Base-by-base conservation (phyloP, 2,329 filamentous ascomycete species). In the Pseudocercospora cruenta region DNA sequence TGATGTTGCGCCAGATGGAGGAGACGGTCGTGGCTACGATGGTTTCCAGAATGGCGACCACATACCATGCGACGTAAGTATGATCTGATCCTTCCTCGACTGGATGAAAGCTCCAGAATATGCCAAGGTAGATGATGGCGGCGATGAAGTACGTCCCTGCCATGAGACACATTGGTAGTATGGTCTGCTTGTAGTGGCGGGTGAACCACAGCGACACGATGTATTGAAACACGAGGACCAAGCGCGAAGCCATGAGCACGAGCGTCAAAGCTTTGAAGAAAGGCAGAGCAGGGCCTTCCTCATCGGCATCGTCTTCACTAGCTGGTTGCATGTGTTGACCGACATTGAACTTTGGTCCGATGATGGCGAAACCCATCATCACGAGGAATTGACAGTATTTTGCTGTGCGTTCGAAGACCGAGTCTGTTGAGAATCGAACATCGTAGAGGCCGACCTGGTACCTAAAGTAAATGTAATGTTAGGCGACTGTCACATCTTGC, bases 341-440 rank as follows among this genome's bases (percentile, higher is more conserved):
- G 0, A 81, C 21, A 43, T 77, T 73, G 73, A 76, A 79, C 19
- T 74, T 73, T 0, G 78, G 76, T 6, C 86, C 87, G 5, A 88
- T 84, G 33, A 88, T 85, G 4, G 87, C 86, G 69, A 90, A 89
- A 1, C 86, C 87, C 49, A 89, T 82, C 85, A 91, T 88, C 43
- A 87, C 84, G 26, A 84, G 87, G 4, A 91, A 84, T 69, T 90
- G 87, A 1, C 86, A 69, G 2, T 83, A 85, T 72, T 88, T 86
- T 66, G 84, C 84, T 24, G 82, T 70, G 31, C 88, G 84, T 69
- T 90, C 86, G 71, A 90, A 88, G 39, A 90, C 80, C 45, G 85
- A 88, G 75, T 91, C 88, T 24, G 85, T 82, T 0, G 86, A 84
- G 73, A 89, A 91, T 0, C 88, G 87, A 36, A 90, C 85, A 75